Conservation (phyloP, 306 rosid species). For the Glycyrrhiza uralensis region DNA sequence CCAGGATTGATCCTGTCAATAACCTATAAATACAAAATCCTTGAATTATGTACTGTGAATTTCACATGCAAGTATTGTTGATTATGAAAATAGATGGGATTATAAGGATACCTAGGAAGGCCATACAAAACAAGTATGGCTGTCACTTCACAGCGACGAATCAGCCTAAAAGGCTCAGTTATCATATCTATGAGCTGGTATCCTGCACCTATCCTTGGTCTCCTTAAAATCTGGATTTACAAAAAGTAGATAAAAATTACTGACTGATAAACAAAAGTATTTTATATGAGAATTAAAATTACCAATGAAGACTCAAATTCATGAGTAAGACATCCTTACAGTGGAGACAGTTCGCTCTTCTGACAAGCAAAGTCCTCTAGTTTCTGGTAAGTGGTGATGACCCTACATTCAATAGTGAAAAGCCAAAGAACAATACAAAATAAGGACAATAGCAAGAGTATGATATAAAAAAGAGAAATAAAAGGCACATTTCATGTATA, state of each 20-base stretch:
- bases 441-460: background rate
- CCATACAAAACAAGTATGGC: conserved; percentile 95
- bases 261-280: background rate
- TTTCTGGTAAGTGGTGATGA: conserved; percentile 96
- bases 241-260: background rate
- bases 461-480: background rate
- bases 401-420: conserved; percentile 52
- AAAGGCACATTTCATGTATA: background rate
- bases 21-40: conserved; percentile 48
- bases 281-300: conserved; percentile 2
- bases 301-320: background rate
- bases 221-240: conserved; percentile 61
- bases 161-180: conserved; percentile 82
- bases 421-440: conserved; percentile 4
- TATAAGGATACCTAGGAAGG: conserved; percentile 74
- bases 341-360: conserved; percentile 93
- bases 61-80: background rate
- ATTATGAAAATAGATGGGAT: background rate
- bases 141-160: conserved; percentile 87
- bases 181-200: conserved; percentile 75
- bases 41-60: conserved; percentile 20
- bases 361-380: conserved; percentile 96
- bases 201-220: conserved; percentile 82
- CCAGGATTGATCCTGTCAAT: conserved; percentile 90
- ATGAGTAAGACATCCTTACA: conserved; percentile 44